These are phyloP conservation scores for Fraxinus baroniana DNA, from an alignment of 305 asterid genomes.

Conservation along the genomic window DNA sequence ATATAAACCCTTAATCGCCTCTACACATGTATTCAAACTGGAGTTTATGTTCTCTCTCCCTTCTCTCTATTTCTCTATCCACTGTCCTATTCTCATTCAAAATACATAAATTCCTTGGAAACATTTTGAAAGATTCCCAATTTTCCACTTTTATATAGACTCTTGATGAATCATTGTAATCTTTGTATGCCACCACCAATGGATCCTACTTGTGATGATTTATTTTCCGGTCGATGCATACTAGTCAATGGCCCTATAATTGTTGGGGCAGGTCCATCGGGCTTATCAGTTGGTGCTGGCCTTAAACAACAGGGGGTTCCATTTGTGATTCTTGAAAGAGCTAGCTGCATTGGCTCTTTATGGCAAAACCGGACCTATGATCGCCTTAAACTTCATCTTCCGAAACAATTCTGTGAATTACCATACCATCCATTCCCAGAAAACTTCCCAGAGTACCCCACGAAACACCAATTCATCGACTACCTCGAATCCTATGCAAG, in stretches of 20 bases:
- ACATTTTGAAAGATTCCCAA: neutral
- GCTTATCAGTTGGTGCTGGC: constrained; percentile 79
- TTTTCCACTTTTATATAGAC: neutral
- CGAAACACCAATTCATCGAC: constrained; percentile 62
- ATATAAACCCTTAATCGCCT: constrained; percentile 75
- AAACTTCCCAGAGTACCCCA: constrained; percentile 68
- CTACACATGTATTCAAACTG: constrained; percentile 47
- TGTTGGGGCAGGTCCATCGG: constrained; percentile 94
- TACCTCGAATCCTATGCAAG: constrained; percentile 66
- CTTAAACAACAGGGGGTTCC: constrained; percentile 75
- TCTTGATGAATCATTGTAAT: constrained; percentile 43
- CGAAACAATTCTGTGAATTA: constrained; percentile 71
- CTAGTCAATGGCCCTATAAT: constrained; percentile 88
- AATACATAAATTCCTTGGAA: neutral
- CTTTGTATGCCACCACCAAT: constrained; percentile 34
- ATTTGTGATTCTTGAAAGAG: constrained; percentile 68
- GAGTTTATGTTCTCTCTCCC: constrained; percentile 20
- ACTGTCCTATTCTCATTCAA: constrained; percentile 23
- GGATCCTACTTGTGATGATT: constrained; percentile 35
- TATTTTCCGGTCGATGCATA: constrained; percentile 64
- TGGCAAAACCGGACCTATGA: constrained; percentile 82
- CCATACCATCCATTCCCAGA: constrained; percentile 68
- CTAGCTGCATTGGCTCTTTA: constrained; percentile 86
- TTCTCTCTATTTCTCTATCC: constrained; percentile 25
- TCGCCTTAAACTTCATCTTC: constrained; percentile 83